These are phyloP conservation scores for Alternaria alternata DNA, from an alignment of 2,329 filamentous ascomycete genomes.

Conservation along the genomic window DNA sequence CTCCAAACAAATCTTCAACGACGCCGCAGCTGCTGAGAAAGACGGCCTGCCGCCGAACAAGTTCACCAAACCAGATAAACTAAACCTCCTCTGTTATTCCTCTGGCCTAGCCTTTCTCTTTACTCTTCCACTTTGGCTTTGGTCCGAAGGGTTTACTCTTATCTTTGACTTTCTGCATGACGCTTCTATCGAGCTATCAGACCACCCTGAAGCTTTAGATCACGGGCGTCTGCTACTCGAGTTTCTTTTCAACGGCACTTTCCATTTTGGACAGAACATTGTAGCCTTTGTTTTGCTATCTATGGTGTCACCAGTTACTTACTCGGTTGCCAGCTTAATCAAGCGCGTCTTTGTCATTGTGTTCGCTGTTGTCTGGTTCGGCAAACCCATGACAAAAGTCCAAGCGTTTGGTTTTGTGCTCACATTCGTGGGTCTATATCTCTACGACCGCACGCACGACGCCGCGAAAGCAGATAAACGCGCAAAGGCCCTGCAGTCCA, in stretches of 20 bases:
- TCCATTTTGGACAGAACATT: conserved; percentile 96
- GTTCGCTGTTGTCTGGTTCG: conserved; percentile 95
- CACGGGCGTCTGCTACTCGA: conserved; percentile 73
- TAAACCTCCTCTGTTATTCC: conserved; percentile 97
- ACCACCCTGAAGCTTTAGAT: conserved; percentile 76
- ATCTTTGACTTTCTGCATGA: conserved; percentile 81
- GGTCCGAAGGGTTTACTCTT: conserved; percentile 83
- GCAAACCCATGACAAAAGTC: conserved; percentile 81
- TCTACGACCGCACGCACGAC: conserved; percentile 93
- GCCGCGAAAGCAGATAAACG: conserved; percentile 86
- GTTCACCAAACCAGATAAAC: conserved; percentile 88
- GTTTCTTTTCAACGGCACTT: conserved; percentile 95
- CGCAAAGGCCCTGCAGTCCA: conserved; percentile 69
- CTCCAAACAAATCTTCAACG: conserved; percentile 97
- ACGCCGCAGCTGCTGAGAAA: conserved; percentile 83
- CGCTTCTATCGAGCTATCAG: conserved; percentile 78
- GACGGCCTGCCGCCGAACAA: conserved; percentile 66
- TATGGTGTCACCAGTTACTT: conserved; percentile 94
- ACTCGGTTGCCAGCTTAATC: conserved; percentile 93
- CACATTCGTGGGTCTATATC: conserved; percentile 90
- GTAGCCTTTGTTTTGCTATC: conserved; percentile 92
- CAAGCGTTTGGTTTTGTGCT: conserved; percentile 87
- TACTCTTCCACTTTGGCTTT: conserved; percentile 91
- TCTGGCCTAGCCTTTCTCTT: conserved; percentile 89
- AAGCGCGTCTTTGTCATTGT: conserved; percentile 98